phyloP scores from a whole-genome alignment of 805 yeast species.

The Zygosaccharomyces bailii region DNA sequence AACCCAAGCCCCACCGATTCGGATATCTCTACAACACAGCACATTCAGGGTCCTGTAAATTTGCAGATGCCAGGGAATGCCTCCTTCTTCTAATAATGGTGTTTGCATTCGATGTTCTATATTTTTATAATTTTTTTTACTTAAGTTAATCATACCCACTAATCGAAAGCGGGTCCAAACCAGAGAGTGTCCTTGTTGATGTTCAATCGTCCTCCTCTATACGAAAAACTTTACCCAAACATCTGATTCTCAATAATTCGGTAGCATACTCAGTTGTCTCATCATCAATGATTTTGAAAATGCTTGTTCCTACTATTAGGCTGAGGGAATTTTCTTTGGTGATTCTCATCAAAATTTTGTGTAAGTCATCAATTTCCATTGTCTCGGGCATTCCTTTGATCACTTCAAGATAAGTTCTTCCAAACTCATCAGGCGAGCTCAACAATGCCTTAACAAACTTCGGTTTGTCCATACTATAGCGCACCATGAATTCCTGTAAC shows the following conservation, averaged over 20 bases:
- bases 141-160: neutral
- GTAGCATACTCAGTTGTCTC: constrained; percentile 45
- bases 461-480: constrained; percentile 67
- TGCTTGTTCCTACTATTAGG: constrained; percentile 50
- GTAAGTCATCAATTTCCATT: constrained; percentile 62
- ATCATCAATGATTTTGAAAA: constrained; percentile 49
- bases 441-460: constrained; percentile 72
- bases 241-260: constrained; percentile 32
- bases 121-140: neutral
- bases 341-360: constrained; percentile 56
- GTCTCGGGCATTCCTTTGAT: constrained; percentile 60
- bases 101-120: constrained; percentile 2
- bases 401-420: constrained; percentile 63
- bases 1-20: constrained; percentile 12
- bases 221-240: constrained; percentile 30
- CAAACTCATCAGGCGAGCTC: constrained; percentile 59
- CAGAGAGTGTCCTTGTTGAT: too few relatives aligned
- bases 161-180: too few relatives aligned
- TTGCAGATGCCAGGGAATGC: constrained; percentile 13
- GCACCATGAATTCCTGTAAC: constrained; percentile 75
- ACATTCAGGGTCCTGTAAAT: constrained; percentile 13
- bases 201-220: constrained; percentile 7
- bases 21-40: constrained; percentile 12
- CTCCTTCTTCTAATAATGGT: constrained; percentile 11
- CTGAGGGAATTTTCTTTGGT: constrained; percentile 59